phyloP scores from a whole-genome alignment of 208 protist genomes.

The Entamoeba dispar region DNA sequence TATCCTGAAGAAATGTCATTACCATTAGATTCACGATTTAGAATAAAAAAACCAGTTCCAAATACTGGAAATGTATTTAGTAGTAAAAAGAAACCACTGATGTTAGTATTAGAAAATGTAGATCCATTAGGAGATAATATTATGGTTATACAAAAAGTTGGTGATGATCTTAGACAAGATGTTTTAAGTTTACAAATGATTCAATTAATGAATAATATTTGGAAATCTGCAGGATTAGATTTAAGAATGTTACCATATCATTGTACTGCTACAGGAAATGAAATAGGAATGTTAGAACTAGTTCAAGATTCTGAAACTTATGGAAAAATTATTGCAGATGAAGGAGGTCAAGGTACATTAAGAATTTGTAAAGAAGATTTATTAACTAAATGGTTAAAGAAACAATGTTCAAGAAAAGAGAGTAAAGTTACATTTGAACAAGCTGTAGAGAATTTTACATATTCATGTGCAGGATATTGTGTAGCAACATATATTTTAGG shows the following conservation, averaged over 20 bases:
- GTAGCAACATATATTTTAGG: slow-evolving; percentile 70
- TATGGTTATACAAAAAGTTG: not conserved
- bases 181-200: slow-evolving; percentile 47
- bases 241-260: slow-evolving; percentile 36
- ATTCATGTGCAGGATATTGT: slow-evolving; percentile 66
- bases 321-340: slow-evolving; percentile 24
- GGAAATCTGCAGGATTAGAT: slow-evolving; percentile 29
- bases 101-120: not conserved
- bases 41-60: not conserved
- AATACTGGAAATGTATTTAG: not conserved
- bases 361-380: not conserved
- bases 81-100: not conserved
- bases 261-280: slow-evolving; percentile 42
- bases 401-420: not conserved
- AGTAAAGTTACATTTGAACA: not conserved
- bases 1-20: not conserved
- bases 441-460: slow-evolving; percentile 50
- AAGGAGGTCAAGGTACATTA: not conserved
- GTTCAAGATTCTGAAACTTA: slow-evolving; percentile 42
- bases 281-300: slow-evolving; percentile 46
- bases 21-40: not conserved
- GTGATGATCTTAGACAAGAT: slow-evolving; percentile 51
- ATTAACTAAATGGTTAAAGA: not conserved
- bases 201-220: slow-evolving; percentile 36
- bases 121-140: not conserved